Base-by-base conservation (phyloP, 2,329 filamentous ascomycete species). In the Sclerotinia glacialis region DNA sequence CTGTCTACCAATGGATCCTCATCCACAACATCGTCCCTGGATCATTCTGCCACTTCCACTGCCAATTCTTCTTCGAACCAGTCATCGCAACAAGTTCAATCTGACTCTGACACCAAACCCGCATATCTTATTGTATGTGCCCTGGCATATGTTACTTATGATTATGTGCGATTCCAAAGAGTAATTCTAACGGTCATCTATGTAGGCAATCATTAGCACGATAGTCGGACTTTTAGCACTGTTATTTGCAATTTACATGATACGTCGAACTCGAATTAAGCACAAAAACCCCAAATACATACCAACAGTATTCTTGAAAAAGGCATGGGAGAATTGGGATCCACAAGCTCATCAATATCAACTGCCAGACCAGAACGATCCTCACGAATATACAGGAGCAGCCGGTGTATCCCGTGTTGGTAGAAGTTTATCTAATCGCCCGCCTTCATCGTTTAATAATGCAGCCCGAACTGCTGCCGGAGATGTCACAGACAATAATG, bases 291-390 rank as follows among this genome's bases (percentile, higher is more conserved):
- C 83, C 3, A 84, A 79, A 75, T 82, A 81, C 67, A 77, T 85
- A 28, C 82, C 84, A 5, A 83, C 81, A 0, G 76, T 78, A 34
- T 81, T 76, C 65, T 72, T 86, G 42, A 85, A 84, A 73, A 78
- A 77, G 23, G 77, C 79, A 74, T 86, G 84, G 84, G 77, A 77
- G 65, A 77, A 78, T 69, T 85, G 83, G 83, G 76, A 76, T 3
- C 78, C 79, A 4, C 53, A 64, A 74, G 42, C 67, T 12, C 49
- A 52, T 37, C 66, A 64, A 46, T 66, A 71, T 50, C 71, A 70
- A 37, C 56, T 74, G 31, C 71, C 72, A 44, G 67, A 72, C 60
- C 74, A 75, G 53, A 76, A 78, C 54, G 76, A 77, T 44, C 71
- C 74, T 46, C 82, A 81, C 62, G 78, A 79, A 59, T 78, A 73